Percentiles rank a stretch among this genome's conserved stretches.
Conservation (phyloP, 139 green algal species). For the Chlamydomonas incerta region DNA sequence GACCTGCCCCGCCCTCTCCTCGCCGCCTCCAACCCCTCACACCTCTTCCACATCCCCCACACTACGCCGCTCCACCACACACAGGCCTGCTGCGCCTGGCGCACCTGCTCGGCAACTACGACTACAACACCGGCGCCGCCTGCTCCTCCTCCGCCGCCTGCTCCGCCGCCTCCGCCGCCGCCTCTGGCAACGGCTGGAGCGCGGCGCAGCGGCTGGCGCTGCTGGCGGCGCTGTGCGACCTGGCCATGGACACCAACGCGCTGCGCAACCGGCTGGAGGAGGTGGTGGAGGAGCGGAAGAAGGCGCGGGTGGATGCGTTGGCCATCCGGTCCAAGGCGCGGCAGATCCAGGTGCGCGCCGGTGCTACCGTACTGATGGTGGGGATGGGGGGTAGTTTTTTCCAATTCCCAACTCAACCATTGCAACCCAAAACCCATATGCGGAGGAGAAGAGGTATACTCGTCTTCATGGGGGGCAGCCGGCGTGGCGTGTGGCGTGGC, state of each 20-base stretch:
- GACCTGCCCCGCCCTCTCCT: too few relatives aligned
- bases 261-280: constrained; percentile 21
- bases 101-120: constrained; percentile 42
- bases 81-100: constrained; percentile 48
- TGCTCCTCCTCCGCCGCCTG: not conserved
- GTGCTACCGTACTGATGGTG: not conserved
- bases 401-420: too few relatives aligned
- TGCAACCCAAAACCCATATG: too few relatives aligned
- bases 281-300: constrained; percentile 48
- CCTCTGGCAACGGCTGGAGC: constrained; percentile 32
- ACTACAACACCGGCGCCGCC: constrained; percentile 26
- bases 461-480: too few relatives aligned
- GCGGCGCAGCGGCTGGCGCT: constrained; percentile 48
- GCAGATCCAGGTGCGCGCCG: not conserved
- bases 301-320: constrained; percentile 38
- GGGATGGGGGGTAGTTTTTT: too few relatives aligned
- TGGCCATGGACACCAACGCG: constrained; percentile 29
- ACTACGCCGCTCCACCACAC: not conserved
- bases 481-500: too few relatives aligned
- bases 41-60: not conserved
- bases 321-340: constrained; percentile 18
- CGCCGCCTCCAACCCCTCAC: too few relatives aligned
- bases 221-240: constrained; percentile 53
- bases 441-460: too few relatives aligned
- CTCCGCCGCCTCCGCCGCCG: not conserved